A percentile compares a stretch with the other conserved stretches of the same genome.
Conservation (phyloP, 371 early-diverging fungal genomes). For the Mortierella sp. region DNA sequence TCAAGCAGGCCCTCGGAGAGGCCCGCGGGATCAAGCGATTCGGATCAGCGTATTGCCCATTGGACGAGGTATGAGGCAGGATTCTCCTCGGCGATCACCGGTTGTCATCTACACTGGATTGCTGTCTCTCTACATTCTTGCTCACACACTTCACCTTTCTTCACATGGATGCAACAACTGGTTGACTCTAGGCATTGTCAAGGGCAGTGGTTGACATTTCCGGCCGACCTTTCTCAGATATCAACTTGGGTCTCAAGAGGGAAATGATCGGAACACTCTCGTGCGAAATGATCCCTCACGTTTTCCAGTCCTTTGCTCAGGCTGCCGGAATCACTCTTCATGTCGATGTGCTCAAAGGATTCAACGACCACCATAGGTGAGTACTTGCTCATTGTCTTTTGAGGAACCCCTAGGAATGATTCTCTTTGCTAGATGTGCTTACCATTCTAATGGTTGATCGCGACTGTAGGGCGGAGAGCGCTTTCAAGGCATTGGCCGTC, state of each 20-base stretch:
- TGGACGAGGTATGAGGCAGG: constrained; percentile 82
- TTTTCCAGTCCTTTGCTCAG: constrained; percentile 90
- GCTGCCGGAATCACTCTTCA: constrained; percentile 95
- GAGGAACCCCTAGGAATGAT: too few relatives aligned
- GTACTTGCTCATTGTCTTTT: constrained; percentile 14
- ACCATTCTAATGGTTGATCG: too few relatives aligned
- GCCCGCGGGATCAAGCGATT: constrained; percentile 93
- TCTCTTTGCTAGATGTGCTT: background rate
- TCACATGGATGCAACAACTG: background rate
- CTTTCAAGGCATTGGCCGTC: constrained; percentile 97
- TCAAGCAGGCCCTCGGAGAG: constrained; percentile 90
- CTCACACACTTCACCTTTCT: background rate
- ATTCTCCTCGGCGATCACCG: background rate
- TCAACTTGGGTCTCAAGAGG: constrained; percentile 87
- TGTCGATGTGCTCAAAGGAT: constrained; percentile 92
- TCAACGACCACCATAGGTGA: constrained; percentile 94
- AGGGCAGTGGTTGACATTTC: constrained; percentile 97
- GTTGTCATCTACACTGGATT: background rate
- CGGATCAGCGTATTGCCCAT: constrained; percentile 94
- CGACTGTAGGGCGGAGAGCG: constrained; percentile 83
- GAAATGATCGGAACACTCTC: constrained; percentile 91
- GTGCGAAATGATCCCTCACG: constrained; percentile 97
- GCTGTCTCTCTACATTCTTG: too few relatives aligned
- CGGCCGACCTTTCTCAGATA: constrained; percentile 88
- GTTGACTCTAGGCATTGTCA: constrained; percentile 76